Base-by-base conservation (phyloP, 176 grass and related monocot genomes). In the Oryza officinalis region DNA sequence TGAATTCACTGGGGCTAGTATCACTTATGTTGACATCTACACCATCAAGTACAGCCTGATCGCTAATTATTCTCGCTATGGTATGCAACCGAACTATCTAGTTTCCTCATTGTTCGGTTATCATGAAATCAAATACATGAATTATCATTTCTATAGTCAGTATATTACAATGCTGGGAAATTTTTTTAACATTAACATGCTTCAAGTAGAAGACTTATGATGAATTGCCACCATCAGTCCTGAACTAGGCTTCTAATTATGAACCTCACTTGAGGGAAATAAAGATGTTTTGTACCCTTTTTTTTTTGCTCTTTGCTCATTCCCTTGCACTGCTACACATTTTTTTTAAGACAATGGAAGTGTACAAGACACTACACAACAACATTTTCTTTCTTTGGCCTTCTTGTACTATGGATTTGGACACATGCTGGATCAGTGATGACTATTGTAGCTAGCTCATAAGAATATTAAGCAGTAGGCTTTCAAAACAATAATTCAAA, bases 21-120 rank as follows among this genome's bases (percentile, higher is more conserved):
- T 96, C 70, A 95, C 94, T 83, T 99, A 99, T 63, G 86, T 99
- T 13, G 96, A 99, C 63, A 78, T 99, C 70, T 90, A 96, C 89
- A 87, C 93, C 27, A 94, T 99, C 81, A 99, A 99, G 83, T 86
- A 84, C 59, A 87, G 72, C 80, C 70, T 99, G 71, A 89, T 99
- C 7, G 83, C 82, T 52, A 99, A 94, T 84, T 93, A 92, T 83
- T 94, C 96, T 74, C 88, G 85, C 87, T 99, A 94, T 76, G 96
- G 96, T 99, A 94, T 66, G 89, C 5, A 89, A 28, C 75, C 81
- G 54, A 3, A 63, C 74, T 65, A 74, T 74, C 60, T 37, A 25
- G 3, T 61, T 61, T 61, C 57, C 8, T 61, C 18, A 43, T 80
- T 45, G 33, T 72, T 32, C 77, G 6, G 10, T 77, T 80, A 65